Evolutionary conservation across 108 stramenopile genomes (phyloP).

Genomic region (Cyclotella kingstonii): DNA sequence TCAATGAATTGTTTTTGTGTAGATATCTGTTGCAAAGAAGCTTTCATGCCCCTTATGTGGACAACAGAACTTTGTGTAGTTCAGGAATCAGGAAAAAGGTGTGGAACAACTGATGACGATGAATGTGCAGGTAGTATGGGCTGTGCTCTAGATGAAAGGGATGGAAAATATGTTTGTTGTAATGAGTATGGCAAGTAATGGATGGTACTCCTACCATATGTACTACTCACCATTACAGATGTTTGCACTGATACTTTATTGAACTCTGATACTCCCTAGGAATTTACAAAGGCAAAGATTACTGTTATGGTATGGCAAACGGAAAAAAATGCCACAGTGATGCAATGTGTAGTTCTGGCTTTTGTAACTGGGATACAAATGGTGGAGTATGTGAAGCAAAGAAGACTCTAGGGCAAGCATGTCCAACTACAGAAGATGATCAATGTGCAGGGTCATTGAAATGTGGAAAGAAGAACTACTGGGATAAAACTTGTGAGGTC

Average conservation of each 20-base stretch:
- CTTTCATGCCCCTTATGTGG: too few species aligned
- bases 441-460: neutral
- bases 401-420: neutral
- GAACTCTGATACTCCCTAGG: too few species aligned
- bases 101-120: neutral
- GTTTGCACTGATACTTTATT: too few species aligned
- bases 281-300: too few species aligned
- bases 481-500: too few species aligned
- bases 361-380: too few species aligned
- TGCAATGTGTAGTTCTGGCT: neutral
- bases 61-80: too few species aligned
- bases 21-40: too few species aligned
- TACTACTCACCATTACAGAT: too few species aligned
- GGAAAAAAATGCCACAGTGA: neutral
- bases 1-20: too few species aligned
- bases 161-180: slow-evolving; percentile 4
- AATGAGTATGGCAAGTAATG: neutral
- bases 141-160: slow-evolving; percentile 1
- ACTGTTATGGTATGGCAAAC: slow-evolving; percentile 2
- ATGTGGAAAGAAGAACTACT: too few species aligned
- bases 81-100: neutral
- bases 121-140: neutral
- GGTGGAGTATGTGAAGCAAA: neutral
- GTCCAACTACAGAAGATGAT: neutral
- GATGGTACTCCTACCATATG: neutral